Evolutionary conservation across 1,139 yeast genomes (phyloP), one percentile per base, ranked within the genome.

Genomic region (Waltiozyma sp.): DNA sequence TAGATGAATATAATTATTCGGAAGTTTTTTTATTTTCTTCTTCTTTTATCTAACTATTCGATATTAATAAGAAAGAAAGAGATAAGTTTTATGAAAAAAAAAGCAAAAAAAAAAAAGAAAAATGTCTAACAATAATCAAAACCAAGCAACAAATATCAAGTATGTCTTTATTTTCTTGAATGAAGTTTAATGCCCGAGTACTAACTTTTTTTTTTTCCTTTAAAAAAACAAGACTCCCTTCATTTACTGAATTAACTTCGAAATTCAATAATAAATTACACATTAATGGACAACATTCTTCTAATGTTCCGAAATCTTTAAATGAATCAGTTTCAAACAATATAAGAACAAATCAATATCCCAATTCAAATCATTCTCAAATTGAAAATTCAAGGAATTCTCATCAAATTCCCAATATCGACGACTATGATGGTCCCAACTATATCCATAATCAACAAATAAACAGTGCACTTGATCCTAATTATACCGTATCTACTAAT

Each of bases 201-300:
- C 34, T 31, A 31, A 31, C 34, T 31, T n/a, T n/a, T n/a, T n/a
- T n/a, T n/a, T n/a, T n/a, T n/a, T n/a, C n/a, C n/a, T n/a, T n/a
- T n/a, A n/a, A n/a, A n/a, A n/a, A n/a, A 6, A 16, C 18, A n/a
- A 54, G 58, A 28, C 50, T 55, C 0, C 58, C 58, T 6, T 53
- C 57, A 5, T 55, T 55, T 40, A 49, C 40, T 36, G 53, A 51
- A 33, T 41, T 55, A 9, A 53, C 58, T 2, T 41, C 49, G 6
- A 44, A 41, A 13, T 52, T 55, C 33, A 26, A 26, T 9, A 14
- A 13, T 26, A 21, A n/a, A 26, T 7, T 10, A 10, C 15, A 21
- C 21, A 23, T 19, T 15, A 26, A 26, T 26, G 28, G 28, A 7
- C 28, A 26, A 23, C 9, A 10, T 7, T 7, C 26, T 10, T 8